Conservation (phyloP, 192 early-diverging fungal species). For the Coemansia sp. region DNA sequence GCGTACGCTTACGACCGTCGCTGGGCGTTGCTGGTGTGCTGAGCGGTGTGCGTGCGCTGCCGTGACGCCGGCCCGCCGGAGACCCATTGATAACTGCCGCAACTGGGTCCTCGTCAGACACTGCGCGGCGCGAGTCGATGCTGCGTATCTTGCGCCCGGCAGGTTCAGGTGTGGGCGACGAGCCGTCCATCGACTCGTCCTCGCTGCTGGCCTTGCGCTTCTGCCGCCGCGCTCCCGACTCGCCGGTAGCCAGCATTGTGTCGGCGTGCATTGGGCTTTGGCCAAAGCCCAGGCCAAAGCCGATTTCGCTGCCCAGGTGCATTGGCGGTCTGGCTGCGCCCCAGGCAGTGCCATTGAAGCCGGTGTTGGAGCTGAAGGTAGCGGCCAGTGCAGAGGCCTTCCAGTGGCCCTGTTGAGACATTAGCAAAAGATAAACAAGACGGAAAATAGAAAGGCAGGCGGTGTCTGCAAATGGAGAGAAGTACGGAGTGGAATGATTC, state of each 20-base stretch:
- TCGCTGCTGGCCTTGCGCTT: slow-evolving; percentile 54
- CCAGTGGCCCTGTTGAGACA: slow-evolving; percentile 52
- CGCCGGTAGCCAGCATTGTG: slow-evolving; percentile 7
- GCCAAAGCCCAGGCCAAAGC: slow-evolving; percentile 44
- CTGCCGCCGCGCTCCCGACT: slow-evolving; percentile 20
- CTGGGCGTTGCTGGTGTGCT: not conserved
- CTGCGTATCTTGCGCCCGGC: slow-evolving; percentile 24
- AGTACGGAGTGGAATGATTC: not conserved
- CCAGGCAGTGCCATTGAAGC: slow-evolving; percentile 45
- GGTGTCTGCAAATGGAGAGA: too few species aligned
- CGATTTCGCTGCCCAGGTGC: slow-evolving; percentile 30
- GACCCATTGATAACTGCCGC: slow-evolving; percentile 17
- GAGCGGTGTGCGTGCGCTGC: not conserved
- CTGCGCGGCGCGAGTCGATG: slow-evolving; percentile 16
- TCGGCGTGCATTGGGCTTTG: slow-evolving; percentile 16
- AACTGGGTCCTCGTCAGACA: slow-evolving; percentile 17
- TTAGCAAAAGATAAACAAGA: slow-evolving; percentile 8
- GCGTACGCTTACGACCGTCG: slow-evolving; percentile 41
- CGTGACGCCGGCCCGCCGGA: slow-evolving; percentile 11
- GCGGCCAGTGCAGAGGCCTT: slow-evolving; percentile 47
- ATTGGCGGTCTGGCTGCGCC: slow-evolving; percentile 33
- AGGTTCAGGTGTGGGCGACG: slow-evolving; percentile 48
- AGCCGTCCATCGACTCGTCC: slow-evolving; percentile 50
- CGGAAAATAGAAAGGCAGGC: not conserved
- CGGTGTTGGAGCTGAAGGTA: slow-evolving; percentile 43